A percentile compares a stretch with the other conserved stretches of the same genome.
Evolutionary conservation across 352 stramenopile species (phyloP).

Genomic region (Phytophthora ramorum): DNA sequence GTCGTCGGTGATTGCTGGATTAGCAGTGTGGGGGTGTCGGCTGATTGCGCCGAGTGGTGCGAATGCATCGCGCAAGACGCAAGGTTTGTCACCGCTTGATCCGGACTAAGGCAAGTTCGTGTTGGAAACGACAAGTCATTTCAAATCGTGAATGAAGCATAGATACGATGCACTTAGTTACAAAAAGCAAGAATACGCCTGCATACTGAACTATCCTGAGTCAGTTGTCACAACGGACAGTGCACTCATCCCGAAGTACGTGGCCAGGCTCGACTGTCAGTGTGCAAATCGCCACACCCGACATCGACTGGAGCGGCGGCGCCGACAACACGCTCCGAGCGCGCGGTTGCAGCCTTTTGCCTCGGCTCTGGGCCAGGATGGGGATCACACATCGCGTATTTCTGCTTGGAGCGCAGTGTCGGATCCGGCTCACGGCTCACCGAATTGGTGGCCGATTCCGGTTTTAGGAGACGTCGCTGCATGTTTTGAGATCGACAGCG

Average conservation of each 20-base stretch:
- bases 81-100: neutral
- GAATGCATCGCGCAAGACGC: conserved; percentile 6
- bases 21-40: neutral
- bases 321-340: neutral
- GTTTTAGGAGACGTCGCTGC: neutral
- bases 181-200: neutral
- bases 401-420: conserved; percentile 22
- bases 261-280: conserved; percentile 1
- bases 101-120: neutral
- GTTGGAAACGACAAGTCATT: conserved; percentile 7
- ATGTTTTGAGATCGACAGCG: conserved; percentile 10
- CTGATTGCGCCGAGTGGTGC: neutral
- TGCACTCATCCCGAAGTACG: conserved; percentile 5
- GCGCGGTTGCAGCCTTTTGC: conserved; percentile 13
- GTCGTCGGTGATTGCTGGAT: conserved; percentile 6
- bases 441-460: neutral
- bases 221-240: conserved; percentile 10
- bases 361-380: conserved; percentile 26
- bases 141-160: conserved; percentile 24
- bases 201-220: neutral
- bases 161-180: conserved; percentile 12
- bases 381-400: conserved; percentile 28
- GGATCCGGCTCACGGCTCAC: neutral
- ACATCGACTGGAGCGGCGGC: conserved; percentile 12
- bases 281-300: conserved; percentile 16